A percentile compares a stretch with the other conserved stretches of the same genome.
Conservation (phyloP, 2,329 filamentous ascomycete species). For the Escovopsis sp. region DNA sequence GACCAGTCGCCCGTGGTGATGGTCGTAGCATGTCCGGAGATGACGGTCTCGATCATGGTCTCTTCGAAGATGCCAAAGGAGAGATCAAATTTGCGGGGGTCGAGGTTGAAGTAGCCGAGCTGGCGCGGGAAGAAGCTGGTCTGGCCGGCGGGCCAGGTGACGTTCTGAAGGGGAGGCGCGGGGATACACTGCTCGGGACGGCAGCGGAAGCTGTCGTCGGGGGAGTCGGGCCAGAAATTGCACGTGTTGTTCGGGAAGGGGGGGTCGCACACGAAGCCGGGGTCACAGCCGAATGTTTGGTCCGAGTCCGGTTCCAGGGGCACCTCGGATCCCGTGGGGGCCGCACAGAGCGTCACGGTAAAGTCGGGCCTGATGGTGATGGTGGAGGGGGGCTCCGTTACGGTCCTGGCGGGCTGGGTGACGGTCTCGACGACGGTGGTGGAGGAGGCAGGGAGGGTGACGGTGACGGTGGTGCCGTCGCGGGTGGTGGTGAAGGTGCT, state of each 20-base stretch:
- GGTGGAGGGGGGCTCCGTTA: conserved; percentile 14
- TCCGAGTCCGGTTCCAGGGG: conserved; percentile 22
- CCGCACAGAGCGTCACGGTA: conserved; percentile 26
- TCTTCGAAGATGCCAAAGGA: conserved; percentile 45
- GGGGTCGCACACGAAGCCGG: conserved; percentile 38
- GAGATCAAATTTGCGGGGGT: conserved; percentile 45
- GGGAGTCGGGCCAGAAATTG: conserved; percentile 34
- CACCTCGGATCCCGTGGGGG: conserved; percentile 23
- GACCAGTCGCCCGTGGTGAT: conserved; percentile 40
- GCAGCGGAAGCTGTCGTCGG: conserved; percentile 31
- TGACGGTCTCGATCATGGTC: conserved; percentile 20
- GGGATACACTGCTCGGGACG: conserved; percentile 26
- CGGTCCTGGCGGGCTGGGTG: conserved; percentile 14
- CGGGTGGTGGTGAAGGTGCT: conserved; percentile 7
- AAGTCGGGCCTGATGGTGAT: conserved; percentile 14
- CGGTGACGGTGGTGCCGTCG: conserved; percentile 1
- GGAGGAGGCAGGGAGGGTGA: conserved; percentile 11
- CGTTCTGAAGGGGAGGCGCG: conserved; percentile 20
- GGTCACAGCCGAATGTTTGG: conserved; percentile 36
- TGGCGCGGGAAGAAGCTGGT: conserved; percentile 35
- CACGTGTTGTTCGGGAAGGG: conserved; percentile 33
- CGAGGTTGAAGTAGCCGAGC: conserved; percentile 47
- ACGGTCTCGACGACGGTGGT: conserved; percentile 16
- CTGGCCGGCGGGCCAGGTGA: conserved; percentile 28
- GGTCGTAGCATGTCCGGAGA: conserved; percentile 24